Evolutionary conservation across 192 early-diverging fungal genomes (phyloP).

Genomic region (Backusella mclennaniae): DNA sequence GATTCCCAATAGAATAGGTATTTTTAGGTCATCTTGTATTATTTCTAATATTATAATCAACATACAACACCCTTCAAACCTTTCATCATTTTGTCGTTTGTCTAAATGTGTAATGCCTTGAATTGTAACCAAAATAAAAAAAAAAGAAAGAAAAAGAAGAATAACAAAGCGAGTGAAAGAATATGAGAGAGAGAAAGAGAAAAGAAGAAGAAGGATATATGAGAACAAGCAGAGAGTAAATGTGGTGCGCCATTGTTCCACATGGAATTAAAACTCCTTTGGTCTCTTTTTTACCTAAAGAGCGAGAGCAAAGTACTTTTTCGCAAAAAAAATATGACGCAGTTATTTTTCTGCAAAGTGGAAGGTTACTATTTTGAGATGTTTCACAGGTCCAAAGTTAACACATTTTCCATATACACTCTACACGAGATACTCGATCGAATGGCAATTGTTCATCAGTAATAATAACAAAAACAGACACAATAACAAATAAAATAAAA

Average conservation of each 20-base stretch:
- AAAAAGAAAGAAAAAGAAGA: not conserved
- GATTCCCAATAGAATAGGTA: not conserved
- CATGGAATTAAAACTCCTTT: not conserved
- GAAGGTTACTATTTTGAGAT: not conserved
- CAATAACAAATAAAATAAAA: not conserved
- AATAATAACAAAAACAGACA: no score
- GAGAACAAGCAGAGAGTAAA: not conserved
- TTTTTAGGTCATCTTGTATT: not conserved
- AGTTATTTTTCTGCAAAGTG: not conserved
- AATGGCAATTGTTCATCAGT: not conserved
- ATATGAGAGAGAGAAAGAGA: not conserved
- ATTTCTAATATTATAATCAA: not conserved
- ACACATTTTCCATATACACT: not conserved
- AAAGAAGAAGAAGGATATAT: not conserved
- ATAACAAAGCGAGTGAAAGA: not conserved
- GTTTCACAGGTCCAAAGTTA: not conserved
- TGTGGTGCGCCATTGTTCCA: not conserved
- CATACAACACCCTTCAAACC: constrained; percentile 33
- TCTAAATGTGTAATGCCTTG: not conserved
- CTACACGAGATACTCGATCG: not conserved
- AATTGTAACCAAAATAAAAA: not conserved
- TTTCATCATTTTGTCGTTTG: constrained; percentile 28
- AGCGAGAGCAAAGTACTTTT: not conserved
- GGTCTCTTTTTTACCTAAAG: not conserved
- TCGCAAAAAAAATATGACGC: not conserved